A percentile compares a stretch with the other conserved stretches of the same genome.
Conservation (phyloP, 148 eudicot species). For the Cornus florida region DNA sequence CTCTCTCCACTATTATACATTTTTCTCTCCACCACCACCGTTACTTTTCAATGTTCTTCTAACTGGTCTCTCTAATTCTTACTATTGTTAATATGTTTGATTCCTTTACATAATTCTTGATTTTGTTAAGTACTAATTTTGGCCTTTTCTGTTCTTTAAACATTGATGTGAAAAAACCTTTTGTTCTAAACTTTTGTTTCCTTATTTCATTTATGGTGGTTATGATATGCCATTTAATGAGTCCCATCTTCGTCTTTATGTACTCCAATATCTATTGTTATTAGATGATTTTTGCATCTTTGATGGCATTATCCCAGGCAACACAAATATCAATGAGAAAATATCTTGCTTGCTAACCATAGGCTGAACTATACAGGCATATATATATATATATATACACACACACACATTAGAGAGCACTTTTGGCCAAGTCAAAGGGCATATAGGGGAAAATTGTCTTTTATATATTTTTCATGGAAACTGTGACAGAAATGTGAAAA, state of each 20-base stretch:
- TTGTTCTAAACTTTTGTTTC: neutral
- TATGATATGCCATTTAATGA: neutral
- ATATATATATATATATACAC: no score
- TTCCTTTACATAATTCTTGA: neutral
- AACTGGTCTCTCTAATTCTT: neutral
- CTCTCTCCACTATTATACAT: no score
- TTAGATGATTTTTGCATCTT: neutral
- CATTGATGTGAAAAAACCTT: neutral
- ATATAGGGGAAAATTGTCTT: no score
- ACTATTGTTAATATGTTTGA: neutral
- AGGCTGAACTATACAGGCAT: constrained; percentile 14
- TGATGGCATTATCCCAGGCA: constrained; percentile 13
- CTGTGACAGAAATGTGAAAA: no score
- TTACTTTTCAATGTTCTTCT: neutral
- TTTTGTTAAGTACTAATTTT: neutral
- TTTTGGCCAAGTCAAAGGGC: no score
- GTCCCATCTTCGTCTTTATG: neutral
- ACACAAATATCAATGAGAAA: constrained; percentile 24
- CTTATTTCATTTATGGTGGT: neutral
- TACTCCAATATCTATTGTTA: neutral
- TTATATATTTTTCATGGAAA: no score
- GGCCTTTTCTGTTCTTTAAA: neutral
- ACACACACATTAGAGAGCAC: no score
- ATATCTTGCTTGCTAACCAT: constrained; percentile 51
- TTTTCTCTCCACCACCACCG: no score